A percentile compares a stretch with the other conserved stretches of the same genome.
These are phyloP conservation scores for Xylaria sp. DNA, from an alignment of 2,329 filamentous ascomycete genomes.

Conservation along the genomic window DNA sequence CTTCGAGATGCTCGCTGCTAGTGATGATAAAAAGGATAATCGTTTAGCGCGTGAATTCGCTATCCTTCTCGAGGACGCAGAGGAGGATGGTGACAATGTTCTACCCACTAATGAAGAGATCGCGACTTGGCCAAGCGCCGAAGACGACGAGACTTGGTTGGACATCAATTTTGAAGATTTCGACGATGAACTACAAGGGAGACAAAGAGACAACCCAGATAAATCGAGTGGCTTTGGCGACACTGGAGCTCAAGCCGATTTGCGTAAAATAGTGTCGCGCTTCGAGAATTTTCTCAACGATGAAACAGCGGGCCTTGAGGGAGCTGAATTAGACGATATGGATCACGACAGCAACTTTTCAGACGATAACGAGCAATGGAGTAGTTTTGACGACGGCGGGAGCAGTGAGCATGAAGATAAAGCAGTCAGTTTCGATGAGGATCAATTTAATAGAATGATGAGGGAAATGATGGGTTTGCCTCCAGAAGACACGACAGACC, in stretches of 20 bases:
- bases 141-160: constrained; percentile 91
- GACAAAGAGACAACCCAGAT: constrained; percentile 48
- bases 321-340: constrained; percentile 78
- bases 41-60: constrained; percentile 78
- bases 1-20: constrained; percentile 84
- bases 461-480: constrained; percentile 85
- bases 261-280: constrained; percentile 91
- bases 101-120: constrained; percentile 83
- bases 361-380: constrained; percentile 57
- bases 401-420: constrained; percentile 76
- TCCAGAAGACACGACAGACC: constrained; percentile 38
- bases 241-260: constrained; percentile 74
- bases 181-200: constrained; percentile 77
- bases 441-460: constrained; percentile 89
- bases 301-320: constrained; percentile 81
- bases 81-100: constrained; percentile 71
- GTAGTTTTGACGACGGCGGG: constrained; percentile 50
- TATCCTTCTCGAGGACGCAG: constrained; percentile 79
- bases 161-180: constrained; percentile 93
- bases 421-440: constrained; percentile 83
- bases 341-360: constrained; percentile 70
- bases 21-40: constrained; percentile 75
- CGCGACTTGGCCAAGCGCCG: constrained; percentile 68
- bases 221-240: constrained; percentile 68
- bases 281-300: constrained; percentile 94